Evolutionary conservation across 2,329 filamentous ascomycete genomes (phyloP), one percentile per base, ranked within the genome.

Genomic region (Neurospora sp.): DNA sequence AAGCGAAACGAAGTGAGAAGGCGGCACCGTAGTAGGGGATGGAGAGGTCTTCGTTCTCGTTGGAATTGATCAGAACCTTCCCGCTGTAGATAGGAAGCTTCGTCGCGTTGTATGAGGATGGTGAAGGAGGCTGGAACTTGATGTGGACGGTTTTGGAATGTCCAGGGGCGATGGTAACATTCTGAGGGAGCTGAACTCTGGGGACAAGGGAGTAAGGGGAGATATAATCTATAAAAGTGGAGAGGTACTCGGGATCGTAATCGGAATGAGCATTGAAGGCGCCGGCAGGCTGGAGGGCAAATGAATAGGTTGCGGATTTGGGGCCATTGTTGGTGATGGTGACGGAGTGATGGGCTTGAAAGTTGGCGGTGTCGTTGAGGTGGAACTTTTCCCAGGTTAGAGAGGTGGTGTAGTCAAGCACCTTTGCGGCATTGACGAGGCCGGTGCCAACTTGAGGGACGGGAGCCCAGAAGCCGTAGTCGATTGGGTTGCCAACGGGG

Each of bases 271-370:
- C 77, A 73, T 83, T 80, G 66, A 80, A 78, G 2, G 82, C 83
- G 8, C 80, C 81, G 6, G 81, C 80, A 0, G 80, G 77, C 66
- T 85, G 79, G 8, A 82, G 70, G 36, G 77, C 74, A 66, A 83
- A 79, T 0, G 74, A 78, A 74, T 86, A 86, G 3, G 78, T 77
- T 15, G 82, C 76, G 2, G 78, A 76, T 33, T 77, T 76, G 36
- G 75, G 75, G 33, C 78, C 83, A 17, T 77, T 78, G 73, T 87
- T 87, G 28, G 79, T 82, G 68, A 87, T 80, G 46, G 77, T 74
- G 28, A 81, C 74, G 0, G 69, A 46, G 67, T 76, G 75, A 40
- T 73, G 73, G 6, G 71, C 69, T 36, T 74, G 66, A 67, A 82
- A 79, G 71, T 82, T 74, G 41, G 77, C 75, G 33, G 80, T 82